phyloP scores from a whole-genome alignment of 148 eudicot genomes.

The Heliosperma pusillum region DNA sequence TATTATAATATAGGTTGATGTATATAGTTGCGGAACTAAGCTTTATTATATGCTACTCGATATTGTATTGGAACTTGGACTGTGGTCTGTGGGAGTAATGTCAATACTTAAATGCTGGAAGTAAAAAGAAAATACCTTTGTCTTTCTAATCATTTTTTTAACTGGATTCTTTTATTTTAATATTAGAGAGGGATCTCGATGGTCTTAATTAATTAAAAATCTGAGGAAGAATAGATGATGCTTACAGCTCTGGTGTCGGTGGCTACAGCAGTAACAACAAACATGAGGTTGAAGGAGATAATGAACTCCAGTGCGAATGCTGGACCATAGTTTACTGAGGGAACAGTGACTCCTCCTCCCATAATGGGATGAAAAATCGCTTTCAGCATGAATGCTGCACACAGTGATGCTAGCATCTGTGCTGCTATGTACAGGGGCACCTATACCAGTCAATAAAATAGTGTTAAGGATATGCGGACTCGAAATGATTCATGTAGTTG shows the following conservation, averaged over 20 bases:
- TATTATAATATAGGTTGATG: neutral
- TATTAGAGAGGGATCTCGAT: neutral
- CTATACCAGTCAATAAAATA: constrained; percentile 28
- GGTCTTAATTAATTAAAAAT: neutral
- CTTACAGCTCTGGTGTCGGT: constrained; percentile 98
- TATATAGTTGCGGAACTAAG: neutral
- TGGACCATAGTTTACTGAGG: constrained; percentile 55
- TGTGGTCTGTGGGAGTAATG: constrained; percentile 2
- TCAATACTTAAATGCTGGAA: neutral
- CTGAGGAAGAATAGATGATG: constrained; percentile 6
- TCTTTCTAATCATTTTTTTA: neutral
- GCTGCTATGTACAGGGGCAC: constrained; percentile 85
- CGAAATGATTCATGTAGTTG: neutral
- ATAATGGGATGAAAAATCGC: constrained; percentile 66
- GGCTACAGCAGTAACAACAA: constrained; percentile 95
- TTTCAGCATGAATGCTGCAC: constrained; percentile 71
- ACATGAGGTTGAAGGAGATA: constrained; percentile 95
- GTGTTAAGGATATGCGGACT: neutral
- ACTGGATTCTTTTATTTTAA: constrained; percentile 2
- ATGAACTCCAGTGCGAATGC: constrained; percentile 86
- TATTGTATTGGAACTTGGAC: neutral
- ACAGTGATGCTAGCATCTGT: constrained; percentile 75
- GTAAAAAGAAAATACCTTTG: constrained; percentile 2
- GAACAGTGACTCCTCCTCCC: constrained; percentile 91
- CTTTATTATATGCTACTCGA: constrained; percentile 1